Percentiles rank a stretch among this genome's conserved stretches.
phyloP scores from a whole-genome alignment of 73 alveolate genomes.

The Tetrahymena borealis region DNA sequence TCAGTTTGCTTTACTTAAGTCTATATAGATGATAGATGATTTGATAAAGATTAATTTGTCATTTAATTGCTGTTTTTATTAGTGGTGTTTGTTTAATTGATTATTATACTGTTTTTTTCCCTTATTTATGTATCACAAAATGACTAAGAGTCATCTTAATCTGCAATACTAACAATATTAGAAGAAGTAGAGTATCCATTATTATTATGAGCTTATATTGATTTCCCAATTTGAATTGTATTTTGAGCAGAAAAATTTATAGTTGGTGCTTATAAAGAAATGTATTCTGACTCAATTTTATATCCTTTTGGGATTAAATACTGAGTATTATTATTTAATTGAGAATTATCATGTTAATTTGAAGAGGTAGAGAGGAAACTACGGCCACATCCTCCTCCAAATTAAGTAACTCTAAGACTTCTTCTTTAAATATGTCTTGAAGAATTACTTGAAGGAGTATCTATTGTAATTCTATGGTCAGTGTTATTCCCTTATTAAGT shows the following conservation, averaged over 20 bases:
- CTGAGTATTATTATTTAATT: too few species aligned
- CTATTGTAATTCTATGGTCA: neutral
- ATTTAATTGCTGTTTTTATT: neutral
- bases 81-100: neutral
- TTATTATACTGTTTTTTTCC: neutral
- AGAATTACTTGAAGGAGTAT: neutral
- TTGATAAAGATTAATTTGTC: too few species aligned
- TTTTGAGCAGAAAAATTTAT: neutral
- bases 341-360: too few species aligned
- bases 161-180: neutral
- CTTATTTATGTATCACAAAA: neutral
- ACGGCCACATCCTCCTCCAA: neutral
- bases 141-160: neutral
- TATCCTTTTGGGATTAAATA: too few species aligned
- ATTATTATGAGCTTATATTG: neutral
- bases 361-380: neutral
- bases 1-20: too few species aligned
- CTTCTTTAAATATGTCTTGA: neutral
- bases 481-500: neutral
- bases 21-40: too few species aligned
- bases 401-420: neutral
- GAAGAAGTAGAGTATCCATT: neutral
- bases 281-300: neutral
- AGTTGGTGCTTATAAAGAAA: neutral
- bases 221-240: neutral